Evolutionary conservation across 129 eudicot genomes (phyloP).

Genomic region (Chrysanthemum lavandulifolium): DNA sequence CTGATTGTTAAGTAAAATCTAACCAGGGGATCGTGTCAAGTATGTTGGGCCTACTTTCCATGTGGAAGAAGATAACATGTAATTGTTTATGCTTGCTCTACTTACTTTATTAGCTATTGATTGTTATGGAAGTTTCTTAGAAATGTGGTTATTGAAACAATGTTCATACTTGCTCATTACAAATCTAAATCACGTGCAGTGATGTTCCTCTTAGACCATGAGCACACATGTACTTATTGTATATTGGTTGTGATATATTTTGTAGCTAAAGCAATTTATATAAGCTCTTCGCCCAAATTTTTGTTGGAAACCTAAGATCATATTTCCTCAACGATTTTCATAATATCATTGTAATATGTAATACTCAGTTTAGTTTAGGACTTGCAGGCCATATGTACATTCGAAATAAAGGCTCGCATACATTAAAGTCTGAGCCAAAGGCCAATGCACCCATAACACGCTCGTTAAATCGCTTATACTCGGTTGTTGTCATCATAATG

Average conservation of each 20-base stretch:
- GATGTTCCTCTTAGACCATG: conserved; percentile 6
- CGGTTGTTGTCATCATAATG: no score
- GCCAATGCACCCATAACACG: no score
- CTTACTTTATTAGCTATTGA: neutral
- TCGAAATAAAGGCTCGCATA: no score
- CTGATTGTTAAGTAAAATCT: neutral
- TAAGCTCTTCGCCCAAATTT: neutral
- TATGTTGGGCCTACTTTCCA: conserved; percentile 62
- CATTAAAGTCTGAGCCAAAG: no score
- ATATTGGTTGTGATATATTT: conserved; percentile 19
- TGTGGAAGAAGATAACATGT: conserved; percentile 70
- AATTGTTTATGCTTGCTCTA: conserved; percentile 13
- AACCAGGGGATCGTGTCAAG: conserved; percentile 88
- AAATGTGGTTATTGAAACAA: conserved; percentile 16
- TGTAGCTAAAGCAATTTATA: neutral
- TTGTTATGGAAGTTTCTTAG: neutral
- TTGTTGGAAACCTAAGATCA: neutral
- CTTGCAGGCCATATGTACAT: no score
- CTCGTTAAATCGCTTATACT: no score
- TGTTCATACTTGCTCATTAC: neutral
- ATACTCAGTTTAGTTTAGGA: no score
- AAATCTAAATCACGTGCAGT: conserved; percentile 3
- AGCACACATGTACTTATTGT: conserved; percentile 2
- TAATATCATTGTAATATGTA: no score
- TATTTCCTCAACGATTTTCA: no score